phyloP scores from a whole-genome alignment of 2,329 filamentous ascomycete species.

The Calonectria henricotiae region DNA sequence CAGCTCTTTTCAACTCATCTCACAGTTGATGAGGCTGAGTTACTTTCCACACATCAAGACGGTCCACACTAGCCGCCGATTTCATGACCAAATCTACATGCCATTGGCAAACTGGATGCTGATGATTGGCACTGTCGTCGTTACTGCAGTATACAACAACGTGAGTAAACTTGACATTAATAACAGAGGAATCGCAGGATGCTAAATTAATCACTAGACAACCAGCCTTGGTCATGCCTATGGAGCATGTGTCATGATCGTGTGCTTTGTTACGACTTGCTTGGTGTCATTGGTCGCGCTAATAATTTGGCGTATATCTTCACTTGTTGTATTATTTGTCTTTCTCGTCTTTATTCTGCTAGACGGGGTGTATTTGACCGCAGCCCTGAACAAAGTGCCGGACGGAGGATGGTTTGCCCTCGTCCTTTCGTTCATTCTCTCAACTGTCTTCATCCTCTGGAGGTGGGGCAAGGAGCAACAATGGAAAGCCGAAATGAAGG shows the following conservation, averaged over 20 bases:
- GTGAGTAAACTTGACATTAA: constrained; percentile 56
- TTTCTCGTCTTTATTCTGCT: constrained; percentile 78
- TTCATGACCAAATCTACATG: constrained; percentile 84
- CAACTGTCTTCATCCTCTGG: constrained; percentile 81
- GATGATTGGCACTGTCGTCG: constrained; percentile 82
- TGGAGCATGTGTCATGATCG: constrained; percentile 85
- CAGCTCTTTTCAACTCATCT: constrained; percentile 79
- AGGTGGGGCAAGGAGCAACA: constrained; percentile 85
- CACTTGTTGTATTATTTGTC: constrained; percentile 73
- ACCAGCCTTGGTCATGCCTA: constrained; percentile 82
- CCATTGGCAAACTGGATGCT: constrained; percentile 84
- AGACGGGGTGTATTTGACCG: constrained; percentile 80
- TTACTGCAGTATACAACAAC: constrained; percentile 82
- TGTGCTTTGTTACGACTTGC: constrained; percentile 84
- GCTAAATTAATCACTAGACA: constrained; percentile 62
- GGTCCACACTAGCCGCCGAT: constrained; percentile 78
- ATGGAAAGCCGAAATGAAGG: constrained; percentile 79
- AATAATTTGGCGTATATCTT: constrained; percentile 79
- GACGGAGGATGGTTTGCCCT: constrained; percentile 86
- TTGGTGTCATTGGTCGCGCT: constrained; percentile 82
- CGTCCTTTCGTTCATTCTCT: constrained; percentile 74
- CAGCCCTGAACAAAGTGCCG: constrained; percentile 81
- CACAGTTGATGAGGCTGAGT: constrained; percentile 79
- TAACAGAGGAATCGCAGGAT: not conserved
- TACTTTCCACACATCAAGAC: constrained; percentile 86